Base-by-base conservation (phyloP, 805 yeast species). In the Gaillardinia entomophila region DNA sequence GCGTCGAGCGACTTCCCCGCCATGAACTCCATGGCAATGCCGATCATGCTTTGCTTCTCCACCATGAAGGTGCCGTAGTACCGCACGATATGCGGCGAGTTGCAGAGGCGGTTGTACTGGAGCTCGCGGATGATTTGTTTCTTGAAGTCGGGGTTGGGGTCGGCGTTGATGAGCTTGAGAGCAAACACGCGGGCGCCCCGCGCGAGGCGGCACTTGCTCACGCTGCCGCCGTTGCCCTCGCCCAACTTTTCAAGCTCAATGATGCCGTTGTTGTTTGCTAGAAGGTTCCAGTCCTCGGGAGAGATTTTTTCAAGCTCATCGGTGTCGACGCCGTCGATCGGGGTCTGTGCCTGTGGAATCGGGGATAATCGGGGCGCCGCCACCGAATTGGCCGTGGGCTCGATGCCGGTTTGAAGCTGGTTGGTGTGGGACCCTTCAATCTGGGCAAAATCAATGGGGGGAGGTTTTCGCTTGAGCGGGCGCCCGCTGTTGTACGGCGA, bases 1-100 rank as follows among this genome's bases (percentile, higher is more conserved):
- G 96, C 87, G 50, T 92, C 97, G 38, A 92, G 60, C 3, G 96
- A 86, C 27, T 77, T 75, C 1, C 97, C 97, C 16, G 88, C 96
- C 88, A 95, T 92, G 55, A 77, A 92, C 57, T 92, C 98, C 97
- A 92, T 92, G 30, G 96, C 87, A 18, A 92, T 92, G 45, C 85
- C 88, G 26, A 92, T 88, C 49, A 88, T 77, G 18, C 88, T 83
- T 39, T 73, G 77, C 36, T 73, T 73, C 48, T 81, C 85, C 46
- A 83, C 79, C 42, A 85, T 67, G 50, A 85, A 92, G 41, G 96
- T 88, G 6, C 98, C 98, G 55, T 86, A 90, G 56, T 92, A 92
- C 54, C 79, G 75, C 16, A 90, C 97, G 40, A 92, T 92, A 51
- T 77, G 82, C 3, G 87, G 86, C 25, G 90, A 82, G 46, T 76